Percentiles rank a stretch among this genome's conserved stretches.
These are phyloP conservation scores for Aspergillus latus DNA, from an alignment of 2,329 filamentous ascomycete genomes.

Conservation along the genomic window DNA sequence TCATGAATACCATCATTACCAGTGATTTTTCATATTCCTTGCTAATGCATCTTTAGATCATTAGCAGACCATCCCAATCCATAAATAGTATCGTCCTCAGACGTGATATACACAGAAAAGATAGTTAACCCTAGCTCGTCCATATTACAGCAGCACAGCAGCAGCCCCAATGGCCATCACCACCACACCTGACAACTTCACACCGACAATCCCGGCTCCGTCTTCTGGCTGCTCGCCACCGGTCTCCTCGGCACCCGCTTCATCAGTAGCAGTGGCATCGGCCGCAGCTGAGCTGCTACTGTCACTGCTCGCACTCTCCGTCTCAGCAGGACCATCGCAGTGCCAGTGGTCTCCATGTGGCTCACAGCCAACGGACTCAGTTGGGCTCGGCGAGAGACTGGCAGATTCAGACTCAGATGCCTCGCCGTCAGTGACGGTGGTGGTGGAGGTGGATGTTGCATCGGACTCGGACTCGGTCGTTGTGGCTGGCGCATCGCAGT, in stretches of 20 bases:
- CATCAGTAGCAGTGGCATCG: constrained; percentile 10
- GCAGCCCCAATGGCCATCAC: constrained; percentile 18
- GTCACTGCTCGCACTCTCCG: constrained; percentile 1
- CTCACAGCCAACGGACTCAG: constrained; percentile 23
- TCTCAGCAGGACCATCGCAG: constrained; percentile 25
- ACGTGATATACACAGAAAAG: not conserved
- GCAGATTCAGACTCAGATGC: constrained; percentile 7
- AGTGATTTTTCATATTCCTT: no score
- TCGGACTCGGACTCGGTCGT: not conserved
- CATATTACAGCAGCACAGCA: constrained; percentile 4
- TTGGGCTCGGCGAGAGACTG: constrained; percentile 23
- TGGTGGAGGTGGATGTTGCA: constrained; percentile 25
- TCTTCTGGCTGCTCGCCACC: constrained; percentile 7
- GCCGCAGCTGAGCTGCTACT: not conserved
- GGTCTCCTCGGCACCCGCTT: constrained; percentile 8
- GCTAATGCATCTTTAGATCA: no score
- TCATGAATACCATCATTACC: no score
- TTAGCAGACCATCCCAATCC: no score
- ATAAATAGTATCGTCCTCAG: no score
- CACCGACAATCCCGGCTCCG: constrained; percentile 10
- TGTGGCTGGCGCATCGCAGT: constrained; percentile 15
- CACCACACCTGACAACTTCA: constrained; percentile 11
- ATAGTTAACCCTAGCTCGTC: not conserved
- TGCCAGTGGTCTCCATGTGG: constrained; percentile 30
- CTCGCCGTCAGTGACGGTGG: constrained; percentile 21